Percentiles rank a stretch among this genome's conserved stretches.
Conservation (phyloP, 257 asterid genomes). For the Nicotiana knightiana region DNA sequence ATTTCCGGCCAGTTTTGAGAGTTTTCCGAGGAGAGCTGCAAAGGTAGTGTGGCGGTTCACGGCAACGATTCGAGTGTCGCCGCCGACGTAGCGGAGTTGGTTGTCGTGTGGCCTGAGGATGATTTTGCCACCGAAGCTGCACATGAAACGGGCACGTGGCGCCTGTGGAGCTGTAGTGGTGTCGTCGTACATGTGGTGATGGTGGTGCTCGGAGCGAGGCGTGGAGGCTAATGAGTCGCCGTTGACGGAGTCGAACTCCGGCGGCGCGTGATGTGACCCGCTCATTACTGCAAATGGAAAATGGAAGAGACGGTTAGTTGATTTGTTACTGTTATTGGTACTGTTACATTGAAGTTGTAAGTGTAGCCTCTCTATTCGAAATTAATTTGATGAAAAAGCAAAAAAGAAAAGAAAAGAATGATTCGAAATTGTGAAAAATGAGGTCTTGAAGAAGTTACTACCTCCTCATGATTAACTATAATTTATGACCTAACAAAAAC, state of each 20-base stretch:
- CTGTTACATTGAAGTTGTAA: neutral
- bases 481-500: too few species aligned
- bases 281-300: constrained; percentile 30
- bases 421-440: neutral
- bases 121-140: constrained; percentile 61
- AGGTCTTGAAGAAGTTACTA: neutral
- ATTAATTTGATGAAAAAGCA: neutral
- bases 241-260: constrained; percentile 48
- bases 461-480: too few species aligned
- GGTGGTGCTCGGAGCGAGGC: constrained; percentile 60
- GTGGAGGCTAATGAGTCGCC: constrained; percentile 67
- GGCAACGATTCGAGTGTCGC: constrained; percentile 65
- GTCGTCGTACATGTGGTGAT: constrained; percentile 36
- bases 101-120: constrained; percentile 59
- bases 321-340: neutral
- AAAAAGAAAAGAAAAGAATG: neutral
- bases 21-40: constrained; percentile 48
- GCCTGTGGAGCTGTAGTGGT: constrained; percentile 6
- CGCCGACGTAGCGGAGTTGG: constrained; percentile 61
- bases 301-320: neutral
- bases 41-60: constrained; percentile 63
- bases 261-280: constrained; percentile 27
- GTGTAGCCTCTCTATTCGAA: neutral
- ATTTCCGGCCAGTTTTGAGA: constrained; percentile 61
- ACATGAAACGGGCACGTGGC: constrained; percentile 74